Evolutionary conservation across 805 yeast species (phyloP).

Genomic region (Pichia exigua): DNA sequence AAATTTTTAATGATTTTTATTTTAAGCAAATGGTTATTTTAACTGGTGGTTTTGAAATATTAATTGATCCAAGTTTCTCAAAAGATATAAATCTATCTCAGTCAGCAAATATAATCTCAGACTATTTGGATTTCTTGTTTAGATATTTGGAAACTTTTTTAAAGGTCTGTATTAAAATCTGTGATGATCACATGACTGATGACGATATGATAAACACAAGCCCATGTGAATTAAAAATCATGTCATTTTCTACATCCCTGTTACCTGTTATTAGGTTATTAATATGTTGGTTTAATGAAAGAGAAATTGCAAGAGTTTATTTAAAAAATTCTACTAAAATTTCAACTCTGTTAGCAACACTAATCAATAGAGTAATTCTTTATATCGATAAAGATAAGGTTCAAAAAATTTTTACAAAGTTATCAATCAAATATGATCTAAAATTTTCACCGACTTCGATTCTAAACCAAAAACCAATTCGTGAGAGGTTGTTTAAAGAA

Average conservation of each 20-base stretch:
- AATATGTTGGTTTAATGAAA: slow-evolving; percentile 50
- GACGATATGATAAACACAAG: neutral
- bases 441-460: slow-evolving; percentile 4
- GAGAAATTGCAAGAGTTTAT: slow-evolving; percentile 32
- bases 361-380: slow-evolving; percentile 1
- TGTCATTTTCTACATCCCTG: slow-evolving; percentile 19
- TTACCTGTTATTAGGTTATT: slow-evolving; percentile 41
- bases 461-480: slow-evolving; percentile 30
- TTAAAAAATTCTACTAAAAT: slow-evolving; percentile 17
- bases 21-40: slow-evolving; percentile 32
- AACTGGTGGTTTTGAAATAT: slow-evolving; percentile 31
- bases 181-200: slow-evolving; percentile 17
- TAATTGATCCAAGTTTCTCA: slow-evolving; percentile 21
- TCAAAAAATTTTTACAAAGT: neutral
- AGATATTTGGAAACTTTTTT: slow-evolving; percentile 32
- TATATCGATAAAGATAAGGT: slow-evolving; percentile 3
- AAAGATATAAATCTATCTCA: slow-evolving; percentile 20
- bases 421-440: neutral
- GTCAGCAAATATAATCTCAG: slow-evolving; percentile 19
- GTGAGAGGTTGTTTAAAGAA: slow-evolving; percentile 53
- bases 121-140: slow-evolving; percentile 34
- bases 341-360: slow-evolving; percentile 1
- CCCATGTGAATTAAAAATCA: neutral
- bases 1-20: slow-evolving; percentile 27
- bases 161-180: slow-evolving; percentile 17